Conservation (phyloP, 345 rosid species). For the Bruguiera parviflora region DNA sequence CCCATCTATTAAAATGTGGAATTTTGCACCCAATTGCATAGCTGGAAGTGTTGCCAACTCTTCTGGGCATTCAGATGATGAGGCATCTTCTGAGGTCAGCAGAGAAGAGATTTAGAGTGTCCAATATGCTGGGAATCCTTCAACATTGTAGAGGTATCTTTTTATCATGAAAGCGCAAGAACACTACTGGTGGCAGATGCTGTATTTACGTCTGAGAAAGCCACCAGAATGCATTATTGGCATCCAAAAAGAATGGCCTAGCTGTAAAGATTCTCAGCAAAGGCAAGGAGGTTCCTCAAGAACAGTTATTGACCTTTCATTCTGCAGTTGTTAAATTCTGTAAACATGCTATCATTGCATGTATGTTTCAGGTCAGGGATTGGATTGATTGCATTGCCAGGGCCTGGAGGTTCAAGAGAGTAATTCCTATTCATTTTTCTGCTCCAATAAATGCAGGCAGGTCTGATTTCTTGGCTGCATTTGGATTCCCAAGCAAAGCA, state of each 20-base stretch:
- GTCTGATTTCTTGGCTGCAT: slow-evolving; percentile 82
- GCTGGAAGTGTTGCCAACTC: slow-evolving; percentile 24
- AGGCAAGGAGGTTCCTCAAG: slow-evolving; percentile 75
- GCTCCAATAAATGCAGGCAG: slow-evolving; percentile 79
- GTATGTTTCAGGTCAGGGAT: slow-evolving; percentile 61
- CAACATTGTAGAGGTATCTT: slow-evolving; percentile 82
- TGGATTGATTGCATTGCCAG: slow-evolving; percentile 77
- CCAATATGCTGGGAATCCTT: slow-evolving; percentile 91
- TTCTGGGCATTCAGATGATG: slow-evolving; percentile 71
- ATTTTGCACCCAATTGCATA: slow-evolving; percentile 26
- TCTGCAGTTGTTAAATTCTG: background rate
- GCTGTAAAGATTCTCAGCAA: slow-evolving; percentile 91
- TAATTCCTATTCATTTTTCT: slow-evolving; percentile 91
- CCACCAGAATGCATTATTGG: slow-evolving; percentile 84
- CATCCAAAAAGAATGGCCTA: slow-evolving; percentile 84
- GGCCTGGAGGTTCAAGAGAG: slow-evolving; percentile 91
- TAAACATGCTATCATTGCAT: background rate
- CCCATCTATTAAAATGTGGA: slow-evolving; percentile 14
- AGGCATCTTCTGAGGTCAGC: slow-evolving; percentile 42
- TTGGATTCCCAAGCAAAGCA: slow-evolving; percentile 45
- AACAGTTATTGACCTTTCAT: slow-evolving; percentile 16
- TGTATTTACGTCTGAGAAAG: slow-evolving; percentile 60
- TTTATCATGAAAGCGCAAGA: slow-evolving; percentile 52
- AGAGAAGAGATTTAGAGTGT: slow-evolving; percentile 83
- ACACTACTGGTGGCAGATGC: slow-evolving; percentile 82